These are phyloP conservation scores for Ceratonia siliqua DNA, from an alignment of 306 rosid species.

Conservation along the genomic window DNA sequence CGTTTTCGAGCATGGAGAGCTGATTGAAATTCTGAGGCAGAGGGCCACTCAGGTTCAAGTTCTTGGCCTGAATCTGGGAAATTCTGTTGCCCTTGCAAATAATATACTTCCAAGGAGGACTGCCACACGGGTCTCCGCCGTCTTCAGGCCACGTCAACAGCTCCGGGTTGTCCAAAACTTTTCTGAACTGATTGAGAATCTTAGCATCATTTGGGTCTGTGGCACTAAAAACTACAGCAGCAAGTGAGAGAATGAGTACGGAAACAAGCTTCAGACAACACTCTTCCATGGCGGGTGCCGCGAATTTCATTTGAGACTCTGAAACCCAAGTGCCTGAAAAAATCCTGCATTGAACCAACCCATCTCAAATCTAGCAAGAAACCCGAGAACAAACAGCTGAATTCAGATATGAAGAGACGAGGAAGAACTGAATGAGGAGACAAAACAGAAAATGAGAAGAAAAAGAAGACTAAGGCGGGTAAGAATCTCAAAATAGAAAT, in stretches of 20 bases:
- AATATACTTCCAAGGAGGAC: slow-evolving; percentile 73
- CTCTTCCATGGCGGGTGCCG: slow-evolving; percentile 38
- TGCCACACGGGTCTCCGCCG: slow-evolving; percentile 77
- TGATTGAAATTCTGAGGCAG: slow-evolving; percentile 72
- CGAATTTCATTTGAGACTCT: slow-evolving; percentile 34
- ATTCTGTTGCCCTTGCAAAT: slow-evolving; percentile 65
- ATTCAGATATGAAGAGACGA: slow-evolving; percentile 9
- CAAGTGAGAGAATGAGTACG: slow-evolving; percentile 28
- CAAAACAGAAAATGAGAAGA: neutral
- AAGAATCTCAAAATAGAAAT: neutral
- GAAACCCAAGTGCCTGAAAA: neutral
- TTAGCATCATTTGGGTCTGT: slow-evolving; percentile 69
- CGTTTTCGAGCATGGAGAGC: slow-evolving; percentile 66
- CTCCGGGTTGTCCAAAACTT: slow-evolving; percentile 71
- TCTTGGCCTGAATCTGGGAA: slow-evolving; percentile 76
- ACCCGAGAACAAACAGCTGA: neutral
- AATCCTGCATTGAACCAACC: slow-evolving; percentile 30
- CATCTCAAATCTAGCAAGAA: neutral
- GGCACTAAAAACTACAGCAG: slow-evolving; percentile 32
- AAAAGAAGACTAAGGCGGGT: too few relatives aligned
- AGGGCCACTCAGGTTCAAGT: slow-evolving; percentile 64
- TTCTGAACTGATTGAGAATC: slow-evolving; percentile 66
- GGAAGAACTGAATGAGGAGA: neutral
- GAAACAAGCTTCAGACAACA: slow-evolving; percentile 2
- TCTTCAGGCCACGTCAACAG: slow-evolving; percentile 71